Evolutionary conservation across 768 basidiomycete genomes (phyloP), one percentile per base, ranked within the genome.

Genomic region (Hygrocybe punicea): DNA sequence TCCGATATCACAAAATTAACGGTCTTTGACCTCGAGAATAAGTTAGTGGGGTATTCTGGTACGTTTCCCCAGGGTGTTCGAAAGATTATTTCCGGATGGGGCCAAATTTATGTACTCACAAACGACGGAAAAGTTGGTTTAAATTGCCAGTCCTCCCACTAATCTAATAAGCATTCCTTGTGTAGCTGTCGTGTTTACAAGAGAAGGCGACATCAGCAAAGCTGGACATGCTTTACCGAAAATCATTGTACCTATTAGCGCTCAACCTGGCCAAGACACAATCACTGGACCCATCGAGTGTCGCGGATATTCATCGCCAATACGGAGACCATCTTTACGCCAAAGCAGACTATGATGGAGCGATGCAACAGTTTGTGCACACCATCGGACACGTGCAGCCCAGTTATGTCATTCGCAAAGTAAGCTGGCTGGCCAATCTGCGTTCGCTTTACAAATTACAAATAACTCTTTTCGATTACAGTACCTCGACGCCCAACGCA

Each of bases 321-420:
- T 96, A 94, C 65, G 96, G 93, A 1, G 95, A 98, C 65, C 85
- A 94, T 66, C 76, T 98, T 11, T 98, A 99, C 67, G 65, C 77
- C 16, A 97, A 96, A 70, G 88, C 87, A 4, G 93, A 98, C 64
- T 96, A 89, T 63, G 97, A 98, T 58, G 89, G 85, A 5, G 88
- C 95, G 0, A 96, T 98, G 91, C 81, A 84, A 35, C 93, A 97
- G 67, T 98, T 89, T 67, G 74, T 97, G 25, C 83, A 90, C 66
- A 98, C 97, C 0, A 87, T 98, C 17, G 92, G 96, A 0, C 78
- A 85, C 47, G 76, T 97, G 1, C 91, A 93, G 59, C 92, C 95
- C 0, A 97, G 94, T 67, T 97, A 98, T 72, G 94, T 98, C 34
- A 93, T 98, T 51, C 85, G 97, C 63, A 99, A 98, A 82, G 96